These are phyloP conservation scores for Harringtonia aguacate DNA, from an alignment of 2,329 filamentous ascomycete genomes.

Conservation along the genomic window DNA sequence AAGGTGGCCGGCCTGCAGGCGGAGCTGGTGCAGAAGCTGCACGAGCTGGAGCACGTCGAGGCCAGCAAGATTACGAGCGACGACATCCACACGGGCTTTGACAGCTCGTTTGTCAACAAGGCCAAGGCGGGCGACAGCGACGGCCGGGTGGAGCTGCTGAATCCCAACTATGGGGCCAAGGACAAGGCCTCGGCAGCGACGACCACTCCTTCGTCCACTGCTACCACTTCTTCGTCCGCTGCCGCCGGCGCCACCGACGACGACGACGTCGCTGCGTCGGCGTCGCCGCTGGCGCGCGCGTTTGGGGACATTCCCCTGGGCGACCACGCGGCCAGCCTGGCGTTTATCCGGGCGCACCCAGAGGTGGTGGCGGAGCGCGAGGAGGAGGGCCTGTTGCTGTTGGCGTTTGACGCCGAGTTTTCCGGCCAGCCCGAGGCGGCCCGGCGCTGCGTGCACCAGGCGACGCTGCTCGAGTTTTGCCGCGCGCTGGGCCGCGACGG, in stretches of 20 bases:
- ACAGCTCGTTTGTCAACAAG: conserved; percentile 73
- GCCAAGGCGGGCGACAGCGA: conserved; percentile 26
- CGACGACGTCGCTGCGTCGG: conserved; percentile 61
- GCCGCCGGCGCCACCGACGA: conserved; percentile 20
- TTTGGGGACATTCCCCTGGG: conserved; percentile 70
- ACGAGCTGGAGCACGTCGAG: conserved; percentile 75
- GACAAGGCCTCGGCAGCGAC: conserved; percentile 15
- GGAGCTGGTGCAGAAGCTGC: conserved; percentile 63
- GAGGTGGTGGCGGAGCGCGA: conserved; percentile 56
- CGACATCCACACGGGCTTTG: conserved; percentile 77
- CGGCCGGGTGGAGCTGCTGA: conserved; percentile 61
- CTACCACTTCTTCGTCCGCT: conserved; percentile 1
- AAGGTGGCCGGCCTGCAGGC: conserved; percentile 73
- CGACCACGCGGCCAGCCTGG: conserved; percentile 62
- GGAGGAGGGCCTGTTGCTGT: conserved; percentile 73
- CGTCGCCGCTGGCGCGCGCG: conserved; percentile 65
- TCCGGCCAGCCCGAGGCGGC: conserved; percentile 66
- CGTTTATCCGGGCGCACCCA: conserved; percentile 71
- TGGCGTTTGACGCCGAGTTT: conserved; percentile 83
- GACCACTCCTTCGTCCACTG: conserved; percentile 12
- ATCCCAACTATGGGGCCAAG: conserved; percentile 42
- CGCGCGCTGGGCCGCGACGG: conserved; percentile 80
- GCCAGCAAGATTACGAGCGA: conserved; percentile 89
- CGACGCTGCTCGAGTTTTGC: conserved; percentile 88
- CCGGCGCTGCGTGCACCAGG: conserved; percentile 85